Base-by-base conservation (phyloP, 208 protist genomes). In the Jaenimonas drosophilae region DNA sequence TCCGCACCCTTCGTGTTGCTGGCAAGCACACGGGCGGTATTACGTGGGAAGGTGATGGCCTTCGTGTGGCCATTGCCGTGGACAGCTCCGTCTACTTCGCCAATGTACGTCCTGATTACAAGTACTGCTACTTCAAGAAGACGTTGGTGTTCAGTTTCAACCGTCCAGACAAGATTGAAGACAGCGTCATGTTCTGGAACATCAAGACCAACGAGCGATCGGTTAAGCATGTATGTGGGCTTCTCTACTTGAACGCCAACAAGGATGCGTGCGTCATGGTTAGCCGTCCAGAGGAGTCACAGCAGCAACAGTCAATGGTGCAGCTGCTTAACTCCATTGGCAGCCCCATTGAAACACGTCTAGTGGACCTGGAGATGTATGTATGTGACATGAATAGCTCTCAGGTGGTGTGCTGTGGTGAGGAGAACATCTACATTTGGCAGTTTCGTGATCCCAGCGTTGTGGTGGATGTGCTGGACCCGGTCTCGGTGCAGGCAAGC, bases 61-160 rank as follows among this genome's bases (percentile, higher is more conserved):
- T 98, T 31, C 84, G 95, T 39, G 68, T 98, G 4, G 92, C 91
- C 45, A 64, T 98, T 24, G 94, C 93, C 17, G 83, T 98, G 26
- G 96, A 98, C 48, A 87, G 85, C 9, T 95, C 84, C 51, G 68
- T 98, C 19, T 98, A 96, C 82, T 98, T 98, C 69, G 95, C 95
- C 24, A 97, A 97, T 52, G 88, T 98, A 16, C 85, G 96, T 4
- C 89, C 90, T n/a, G 66, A 87, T 23, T 98, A 98, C 65, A 91
- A 87, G 56, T 98, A 96, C 79, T 77, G 76, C 33, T 97, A 93
- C 78, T 94, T 96, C 52, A 70, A 70, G 26, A 82, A 92, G 24
- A 97, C 92, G 1, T 36, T 96, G 14, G 93, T 98, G 12, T 98
- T 90, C 53, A 45, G 88, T 31, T 98, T 91, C 62, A 82, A 63